Evolutionary conservation across 495 filamentous ascomycete species (phyloP).

Genomic region (Bombardia bombarda): DNA sequence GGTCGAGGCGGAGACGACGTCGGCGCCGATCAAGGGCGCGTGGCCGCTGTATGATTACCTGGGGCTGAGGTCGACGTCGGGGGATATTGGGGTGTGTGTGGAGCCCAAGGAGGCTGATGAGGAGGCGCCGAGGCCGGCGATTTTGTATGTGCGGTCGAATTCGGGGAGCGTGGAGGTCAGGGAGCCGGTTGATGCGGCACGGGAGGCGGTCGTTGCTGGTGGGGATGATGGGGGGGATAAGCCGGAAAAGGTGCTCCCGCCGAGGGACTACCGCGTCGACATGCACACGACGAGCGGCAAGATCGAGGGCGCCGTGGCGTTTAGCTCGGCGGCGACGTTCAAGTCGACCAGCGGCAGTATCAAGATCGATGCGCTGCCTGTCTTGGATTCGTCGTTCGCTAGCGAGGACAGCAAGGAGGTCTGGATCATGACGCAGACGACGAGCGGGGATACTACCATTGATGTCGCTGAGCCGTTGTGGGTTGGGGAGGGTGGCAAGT

Average conservation of each 20-base stretch:
- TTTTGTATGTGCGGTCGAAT: conserved; percentile 22
- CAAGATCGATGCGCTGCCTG: conserved; percentile 26
- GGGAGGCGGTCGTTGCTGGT: conserved; percentile 3
- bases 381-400: conserved; percentile 16
- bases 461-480: conserved; percentile 30
- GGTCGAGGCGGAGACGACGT: conserved; percentile 25
- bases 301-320: conserved; percentile 23
- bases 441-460: conserved; percentile 24
- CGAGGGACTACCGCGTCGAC: conserved; percentile 34
- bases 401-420: background rate
- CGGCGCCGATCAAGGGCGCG: conserved; percentile 27
- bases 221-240: background rate
- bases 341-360: conserved; percentile 21
- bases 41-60: conserved; percentile 39
- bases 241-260: conserved; percentile 18
- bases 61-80: conserved; percentile 26
- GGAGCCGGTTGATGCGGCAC: conserved; percentile 23
- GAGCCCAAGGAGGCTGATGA: conserved; percentile 22
- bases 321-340: conserved; percentile 14
- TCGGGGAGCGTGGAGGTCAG: conserved; percentile 29
- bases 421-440: conserved; percentile 21
- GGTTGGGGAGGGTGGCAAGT: conserved; percentile 3
- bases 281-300: conserved; percentile 27
- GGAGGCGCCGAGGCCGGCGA: conserved; percentile 21
- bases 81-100: conserved; percentile 27